Base-by-base conservation (phyloP, 768 basidiomycete genomes). In the Dacryopinax primogenitus region DNA sequence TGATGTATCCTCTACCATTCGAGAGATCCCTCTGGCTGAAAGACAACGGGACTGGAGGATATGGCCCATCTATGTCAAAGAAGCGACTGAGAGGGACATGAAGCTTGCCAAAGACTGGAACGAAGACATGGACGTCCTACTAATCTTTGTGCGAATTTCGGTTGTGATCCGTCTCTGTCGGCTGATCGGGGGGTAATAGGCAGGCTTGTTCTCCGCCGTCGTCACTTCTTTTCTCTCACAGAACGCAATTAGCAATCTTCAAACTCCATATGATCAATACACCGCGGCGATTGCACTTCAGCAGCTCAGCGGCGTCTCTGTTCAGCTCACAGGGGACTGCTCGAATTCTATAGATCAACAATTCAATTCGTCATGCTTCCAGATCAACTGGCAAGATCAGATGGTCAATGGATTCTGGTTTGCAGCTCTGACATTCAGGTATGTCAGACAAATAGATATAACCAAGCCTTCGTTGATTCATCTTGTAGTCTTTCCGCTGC, bases 391-490 rank as follows among this genome's bases (percentile, higher is more conserved):
- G 45, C 45, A 47, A 26, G 45, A 47, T 21, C 45, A 21, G 11
- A 77, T 76, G 68, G 67, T 74, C 35, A 82, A 82, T 65, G 69
- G 67, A 0, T 70, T 80, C 2, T 82, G 78, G 78, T 80, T 82
- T 68, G 37, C 68, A 28, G 72, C 72, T 62, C 66, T 74, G 1
- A 61, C 69, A 7, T 47, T 47, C 45, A 47, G 45, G 45, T 47
- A 23, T 23, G 45, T 47, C n/a, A 7, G 9, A 18, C 18, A 9
- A 37, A 18, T 47, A 47, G 13, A 7, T 12, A 6, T 26, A 12
- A 47, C 13, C 45, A 7, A 21, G 13, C 11, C 26, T 58, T 47
- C 45, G 23, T 26, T 47, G 45, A 47, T 47, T 23, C 13, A 23
- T 7, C 45, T 15, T 47, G 23, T 15, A 47, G 45, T 26, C 45